These are phyloP conservation scores for Trichopus zeylanicus DNA, from an alignment of 116 monocot genomes.

Conservation along the genomic window DNA sequence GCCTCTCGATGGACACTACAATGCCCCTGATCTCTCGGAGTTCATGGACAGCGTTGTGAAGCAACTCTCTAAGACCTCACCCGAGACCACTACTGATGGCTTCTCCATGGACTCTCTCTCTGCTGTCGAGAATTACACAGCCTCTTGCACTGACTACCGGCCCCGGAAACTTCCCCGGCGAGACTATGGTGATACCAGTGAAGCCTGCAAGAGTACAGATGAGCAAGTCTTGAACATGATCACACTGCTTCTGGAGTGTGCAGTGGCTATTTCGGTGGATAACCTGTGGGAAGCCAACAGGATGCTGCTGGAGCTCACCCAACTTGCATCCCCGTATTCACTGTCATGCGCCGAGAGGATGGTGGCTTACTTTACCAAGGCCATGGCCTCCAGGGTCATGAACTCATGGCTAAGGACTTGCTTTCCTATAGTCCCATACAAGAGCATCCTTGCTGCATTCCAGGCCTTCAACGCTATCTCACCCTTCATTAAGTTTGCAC, in stretches of 20 bases:
- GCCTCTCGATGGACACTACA: not conserved
- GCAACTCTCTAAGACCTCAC: conserved; percentile 1
- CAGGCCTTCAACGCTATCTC: conserved; percentile 26
- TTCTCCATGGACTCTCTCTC: not conserved
- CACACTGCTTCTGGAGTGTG: conserved; percentile 32
- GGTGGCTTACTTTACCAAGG: conserved; percentile 41
- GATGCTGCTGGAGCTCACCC: conserved; percentile 26
- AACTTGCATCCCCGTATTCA: conserved; percentile 19
- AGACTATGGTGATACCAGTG: not conserved
- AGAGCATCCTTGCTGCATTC: conserved; percentile 16
- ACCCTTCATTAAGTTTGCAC: conserved; percentile 39
- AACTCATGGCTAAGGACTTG: conserved; percentile 19
- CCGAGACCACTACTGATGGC: not conserved
- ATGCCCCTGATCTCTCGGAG: conserved; percentile 9
- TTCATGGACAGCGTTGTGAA: conserved; percentile 17
- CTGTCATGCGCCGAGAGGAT: conserved; percentile 33
- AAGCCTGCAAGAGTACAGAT: conserved; percentile 2
- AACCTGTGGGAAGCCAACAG: conserved; percentile 24
- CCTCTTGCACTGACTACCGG: not conserved
- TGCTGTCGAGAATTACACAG: not conserved
- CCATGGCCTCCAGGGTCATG: conserved; percentile 26
- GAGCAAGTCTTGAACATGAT: conserved; percentile 18
- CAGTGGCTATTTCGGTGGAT: conserved; percentile 25
- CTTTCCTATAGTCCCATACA: conserved; percentile 15
- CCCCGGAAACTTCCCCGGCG: not conserved